phyloP scores from a whole-genome alignment of 306 rosid species.

The Trifolium fragiferum region DNA sequence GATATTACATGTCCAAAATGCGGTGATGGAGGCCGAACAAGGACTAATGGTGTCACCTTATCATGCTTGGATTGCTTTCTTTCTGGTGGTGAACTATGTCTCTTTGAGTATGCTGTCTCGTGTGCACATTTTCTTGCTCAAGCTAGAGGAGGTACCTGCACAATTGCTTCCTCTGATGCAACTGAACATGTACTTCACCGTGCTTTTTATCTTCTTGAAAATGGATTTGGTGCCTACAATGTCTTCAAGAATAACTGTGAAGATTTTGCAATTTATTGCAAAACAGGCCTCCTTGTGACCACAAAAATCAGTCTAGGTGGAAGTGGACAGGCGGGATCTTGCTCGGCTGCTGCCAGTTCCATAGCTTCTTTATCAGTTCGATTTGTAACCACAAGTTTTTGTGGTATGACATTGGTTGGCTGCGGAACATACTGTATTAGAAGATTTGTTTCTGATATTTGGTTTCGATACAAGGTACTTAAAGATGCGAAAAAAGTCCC shows the following conservation, averaged over 20 bases:
- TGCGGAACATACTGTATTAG: conserved; percentile 54
- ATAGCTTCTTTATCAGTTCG: conserved; percentile 52
- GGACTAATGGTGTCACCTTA: conserved; percentile 55
- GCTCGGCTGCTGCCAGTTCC: conserved; percentile 56
- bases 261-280: conserved; percentile 52
- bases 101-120: conserved; percentile 62
- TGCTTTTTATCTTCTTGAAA: conserved; percentile 62
- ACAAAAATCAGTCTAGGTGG: conserved; percentile 53
- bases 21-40: conserved; percentile 38
- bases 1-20: conserved; percentile 64
- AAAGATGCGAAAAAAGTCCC: no score
- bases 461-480: conserved; percentile 33
- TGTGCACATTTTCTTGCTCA: conserved; percentile 56
- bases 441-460: conserved; percentile 59
- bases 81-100: conserved; percentile 55
- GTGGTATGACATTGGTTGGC: conserved; percentile 53
- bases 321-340: conserved; percentile 72
- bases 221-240: conserved; percentile 68
- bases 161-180: conserved; percentile 62
- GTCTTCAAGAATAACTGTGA: conserved; percentile 69
- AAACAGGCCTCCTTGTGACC: conserved; percentile 65
- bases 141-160: conserved; percentile 79
- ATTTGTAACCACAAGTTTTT: conserved; percentile 43
- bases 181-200: conserved; percentile 54
- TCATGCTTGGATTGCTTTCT: conserved; percentile 77